Base-by-base conservation (phyloP, 345 rosid genomes). In the Hypericum androsaemum region DNA sequence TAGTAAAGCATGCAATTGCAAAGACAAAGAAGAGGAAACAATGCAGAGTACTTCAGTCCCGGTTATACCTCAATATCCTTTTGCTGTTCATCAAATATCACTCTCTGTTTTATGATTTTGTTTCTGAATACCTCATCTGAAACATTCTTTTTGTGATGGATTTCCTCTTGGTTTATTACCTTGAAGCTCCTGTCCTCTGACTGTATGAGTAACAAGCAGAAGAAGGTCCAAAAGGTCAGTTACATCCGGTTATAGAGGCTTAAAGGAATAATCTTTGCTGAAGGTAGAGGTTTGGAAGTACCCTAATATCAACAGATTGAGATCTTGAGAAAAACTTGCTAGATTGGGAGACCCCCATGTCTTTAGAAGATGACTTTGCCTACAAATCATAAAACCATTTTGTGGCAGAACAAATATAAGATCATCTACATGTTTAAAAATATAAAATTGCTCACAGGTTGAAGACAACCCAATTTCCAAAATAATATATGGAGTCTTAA, bases 41-140 rank as follows among this genome's bases (percentile, higher is more conserved):
- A 28, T 10, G 2, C 8, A 41, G 43, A 22, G 12, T 22, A 54
- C 35, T 7, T 28, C 48, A 10, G 47, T 39, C 54, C 39, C 10
- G 5, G 42, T 48, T 54, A 46, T 68, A 82, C 96, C 80, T 80
- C 70, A 49, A 84, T 74, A 71, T 84, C 86, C 52, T 65, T 54
- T 69, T 88, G 80, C 56, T 88, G 98, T 59, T 80, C 77, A 71
- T 81, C 78, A 72, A 92, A 78, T 47, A 82, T 69, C 47, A 67
- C 63, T 52, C 75, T 64, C 54, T 84, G 80, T 66, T 79, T 82
- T 50, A 67, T 47, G 53, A 47, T 52, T 63, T 54, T 73, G 55
- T 28, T 71, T 71, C 71, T 79, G 52, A 61, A 15, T 74, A 79
- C 85, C 67, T 82, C 82, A 2, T 74, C 74, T 37, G 63, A 57